A percentile compares a stretch with the other conserved stretches of the same genome.
Evolutionary conservation across 441 rosid genomes (phyloP).

Genomic region (Omphalea diandra): DNA sequence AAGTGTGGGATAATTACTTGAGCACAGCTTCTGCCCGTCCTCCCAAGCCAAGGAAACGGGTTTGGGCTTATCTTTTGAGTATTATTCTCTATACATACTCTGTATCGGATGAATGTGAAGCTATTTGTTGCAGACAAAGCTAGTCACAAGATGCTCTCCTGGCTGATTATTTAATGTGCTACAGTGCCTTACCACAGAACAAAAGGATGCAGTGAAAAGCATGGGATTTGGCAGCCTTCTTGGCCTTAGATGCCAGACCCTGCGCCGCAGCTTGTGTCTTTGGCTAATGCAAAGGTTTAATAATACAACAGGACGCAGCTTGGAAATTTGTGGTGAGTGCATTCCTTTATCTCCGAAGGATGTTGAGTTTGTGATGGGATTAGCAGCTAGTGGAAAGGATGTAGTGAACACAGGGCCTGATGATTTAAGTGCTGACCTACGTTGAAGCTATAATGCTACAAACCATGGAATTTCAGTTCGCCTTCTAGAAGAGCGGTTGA

Average conservation of each 20-base stretch:
- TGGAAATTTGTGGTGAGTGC: slow-evolving; percentile 42
- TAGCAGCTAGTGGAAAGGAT: slow-evolving; percentile 47
- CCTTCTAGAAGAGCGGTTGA: slow-evolving; percentile 41
- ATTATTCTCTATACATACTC: not conserved
- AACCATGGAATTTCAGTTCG: slow-evolving; percentile 51
- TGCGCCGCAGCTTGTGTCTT: slow-evolving; percentile 50
- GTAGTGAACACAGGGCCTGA: slow-evolving; percentile 52
- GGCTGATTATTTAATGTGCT: slow-evolving; percentile 48
- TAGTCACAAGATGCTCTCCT: slow-evolving; percentile 54
- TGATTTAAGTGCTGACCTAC: slow-evolving; percentile 40
- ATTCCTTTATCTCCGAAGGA: slow-evolving; percentile 41
- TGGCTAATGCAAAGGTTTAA: slow-evolving; percentile 52
- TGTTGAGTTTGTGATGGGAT: slow-evolving; percentile 50
- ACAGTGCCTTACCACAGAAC: slow-evolving; percentile 39
- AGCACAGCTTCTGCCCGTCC: slow-evolving; percentile 36
- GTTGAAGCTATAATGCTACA: slow-evolving; percentile 43
- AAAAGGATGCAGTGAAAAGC: slow-evolving; percentile 40
- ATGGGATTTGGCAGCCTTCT: slow-evolving; percentile 52
- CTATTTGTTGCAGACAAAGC: slow-evolving; percentile 38
- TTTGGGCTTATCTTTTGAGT: slow-evolving; percentile 3
- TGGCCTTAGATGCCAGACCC: slow-evolving; percentile 42
- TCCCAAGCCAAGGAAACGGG: slow-evolving; percentile 49
- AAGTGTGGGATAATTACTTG: slow-evolving; percentile 51
- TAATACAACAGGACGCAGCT: slow-evolving; percentile 30
- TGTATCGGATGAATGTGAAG: slow-evolving; percentile 21